phyloP scores from a whole-genome alignment of 208 protist species.

The Entamoeba invadens region DNA sequence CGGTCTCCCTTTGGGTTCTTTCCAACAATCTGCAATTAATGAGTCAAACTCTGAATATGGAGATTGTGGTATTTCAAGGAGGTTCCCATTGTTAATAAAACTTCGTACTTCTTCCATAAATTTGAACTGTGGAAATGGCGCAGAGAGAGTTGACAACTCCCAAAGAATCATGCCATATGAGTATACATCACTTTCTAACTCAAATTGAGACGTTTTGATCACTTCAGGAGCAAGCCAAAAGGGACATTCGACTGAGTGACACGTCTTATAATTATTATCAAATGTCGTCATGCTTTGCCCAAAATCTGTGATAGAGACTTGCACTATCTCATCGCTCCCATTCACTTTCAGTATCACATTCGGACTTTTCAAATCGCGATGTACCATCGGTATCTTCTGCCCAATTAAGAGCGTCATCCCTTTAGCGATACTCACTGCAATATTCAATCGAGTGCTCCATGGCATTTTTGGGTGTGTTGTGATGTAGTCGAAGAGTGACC shows the following conservation, averaged over 20 bases:
- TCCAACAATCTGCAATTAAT: background rate
- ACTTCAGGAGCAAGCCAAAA: background rate
- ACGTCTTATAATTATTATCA: background rate
- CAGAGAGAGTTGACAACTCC: background rate
- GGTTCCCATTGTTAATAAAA: background rate
- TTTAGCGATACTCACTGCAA: background rate
- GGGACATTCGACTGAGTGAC: background rate
- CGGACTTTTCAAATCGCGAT: background rate
- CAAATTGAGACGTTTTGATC: background rate
- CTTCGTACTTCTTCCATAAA: background rate
- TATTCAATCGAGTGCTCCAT: background rate
- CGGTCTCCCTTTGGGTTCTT: background rate
- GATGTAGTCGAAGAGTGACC: background rate
- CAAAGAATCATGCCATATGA: background rate
- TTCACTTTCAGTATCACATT: background rate
- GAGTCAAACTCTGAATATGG: background rate
- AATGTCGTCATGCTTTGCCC: background rate
- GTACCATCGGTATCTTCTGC: background rate
- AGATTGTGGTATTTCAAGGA: background rate
- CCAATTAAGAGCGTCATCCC: background rate
- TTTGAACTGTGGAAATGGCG: background rate
- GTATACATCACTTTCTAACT: background rate
- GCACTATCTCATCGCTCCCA: background rate
- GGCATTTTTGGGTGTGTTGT: background rate
- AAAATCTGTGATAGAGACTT: background rate